Evolutionary conservation across 2,329 filamentous ascomycete species (phyloP).

Genomic region (Epicoccum sorghinum): DNA sequence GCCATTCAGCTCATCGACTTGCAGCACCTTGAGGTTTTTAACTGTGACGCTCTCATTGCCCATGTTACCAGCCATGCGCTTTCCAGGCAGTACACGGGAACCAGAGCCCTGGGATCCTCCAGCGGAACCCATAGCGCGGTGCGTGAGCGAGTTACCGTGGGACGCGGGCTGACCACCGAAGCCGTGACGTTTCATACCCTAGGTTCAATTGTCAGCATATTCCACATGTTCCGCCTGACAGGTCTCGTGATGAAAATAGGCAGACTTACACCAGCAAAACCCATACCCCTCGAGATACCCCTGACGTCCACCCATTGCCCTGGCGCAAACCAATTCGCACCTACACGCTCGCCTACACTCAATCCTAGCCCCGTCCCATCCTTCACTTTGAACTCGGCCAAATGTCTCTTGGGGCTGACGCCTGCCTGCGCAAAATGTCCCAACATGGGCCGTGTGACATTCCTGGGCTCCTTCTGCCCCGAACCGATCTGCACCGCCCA

Average conservation of each 20-base stretch:
- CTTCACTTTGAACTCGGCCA: constrained; percentile 87
- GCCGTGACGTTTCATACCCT: constrained; percentile 94
- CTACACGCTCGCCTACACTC: constrained; percentile 74
- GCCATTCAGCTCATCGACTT: constrained; percentile 85
- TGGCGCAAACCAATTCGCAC: constrained; percentile 87
- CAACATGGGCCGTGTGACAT: constrained; percentile 80
- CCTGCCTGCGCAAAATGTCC: constrained; percentile 87
- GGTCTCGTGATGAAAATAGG: too few species aligned
- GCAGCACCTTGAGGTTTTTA: constrained; percentile 88
- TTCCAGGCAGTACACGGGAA: constrained; percentile 90
- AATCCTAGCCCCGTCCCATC: constrained; percentile 73
- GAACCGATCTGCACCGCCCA: constrained; percentile 90
- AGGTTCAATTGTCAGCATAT: constrained; percentile 10
- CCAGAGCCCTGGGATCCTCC: constrained; percentile 91
- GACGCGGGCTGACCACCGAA: constrained; percentile 87
- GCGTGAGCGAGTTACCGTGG: constrained; percentile 94
- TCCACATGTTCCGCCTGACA: too few species aligned
- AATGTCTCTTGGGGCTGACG: constrained; percentile 80
- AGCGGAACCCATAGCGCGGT: constrained; percentile 87
- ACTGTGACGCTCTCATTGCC: constrained; percentile 86
- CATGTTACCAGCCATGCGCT: constrained; percentile 98
- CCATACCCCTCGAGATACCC: constrained; percentile 81
- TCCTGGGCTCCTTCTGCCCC: constrained; percentile 74
- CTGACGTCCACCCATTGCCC: constrained; percentile 91
- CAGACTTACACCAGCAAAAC: constrained; percentile 75